Base-by-base conservation (phyloP, 257 asterid genomes). In the Solanum boliviense region DNA sequence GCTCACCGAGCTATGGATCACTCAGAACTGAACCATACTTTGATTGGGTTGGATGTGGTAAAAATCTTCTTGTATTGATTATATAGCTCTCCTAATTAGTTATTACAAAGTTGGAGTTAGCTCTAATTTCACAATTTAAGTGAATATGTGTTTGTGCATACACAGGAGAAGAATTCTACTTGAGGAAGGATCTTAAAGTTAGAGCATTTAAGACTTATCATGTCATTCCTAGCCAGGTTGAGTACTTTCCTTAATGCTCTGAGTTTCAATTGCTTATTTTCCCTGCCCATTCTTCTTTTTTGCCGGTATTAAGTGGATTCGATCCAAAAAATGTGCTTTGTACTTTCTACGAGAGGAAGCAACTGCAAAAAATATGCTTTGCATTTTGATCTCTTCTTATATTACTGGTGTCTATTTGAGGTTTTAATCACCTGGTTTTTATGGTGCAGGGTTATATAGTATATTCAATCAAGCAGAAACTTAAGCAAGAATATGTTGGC, bases 1-100 rank as follows among this genome's bases (percentile, higher is more conserved):
- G 98, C 98, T 1, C 99, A 97, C 93, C 92, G 99, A 78, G 94
- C 93, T 71, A 97, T 97, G 98, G 99, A 97, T 89, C 96, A 96
- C 32, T 95, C 99, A 5, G 99, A 96, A 91, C 93, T 96, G 75
- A 90, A 89, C 20, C 99, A 96, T 89, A 95, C 93, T 84, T 93
- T 97, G 74, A 89, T 97, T 90, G 99, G 97, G 74, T 93, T 97
- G 89, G 98, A 97, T 90, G 98, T 94, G 92, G 99, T 97, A 97
- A 81, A 87, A 81, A 67, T 81, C 73, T 36, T 23, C 84, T 52
- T 41, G 84, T 48, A 86, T 48, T 86, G 84, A 21, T 67, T 41
- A 29, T 71, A 27, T 86, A 9, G 39, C 34, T 36, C 48, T 27
- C 48, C 31, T 23, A 2, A 13, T 48, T 72, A 41, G 48, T 86